phyloP scores from a whole-genome alignment of 2,329 filamentous ascomycete genomes.

The Bipolaris bicolor region DNA sequence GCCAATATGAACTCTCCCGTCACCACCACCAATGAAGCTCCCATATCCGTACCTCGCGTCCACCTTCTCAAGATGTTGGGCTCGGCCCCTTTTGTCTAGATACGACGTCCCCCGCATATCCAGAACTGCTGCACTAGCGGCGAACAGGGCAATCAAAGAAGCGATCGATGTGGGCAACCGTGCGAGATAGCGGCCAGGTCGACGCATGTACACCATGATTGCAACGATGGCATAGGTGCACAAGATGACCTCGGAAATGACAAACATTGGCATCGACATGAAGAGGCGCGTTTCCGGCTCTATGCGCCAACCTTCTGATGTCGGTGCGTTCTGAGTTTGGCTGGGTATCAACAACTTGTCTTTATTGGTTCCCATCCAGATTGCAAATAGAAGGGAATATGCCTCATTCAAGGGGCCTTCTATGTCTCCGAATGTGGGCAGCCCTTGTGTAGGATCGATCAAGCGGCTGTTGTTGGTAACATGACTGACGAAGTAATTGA shows the following conservation, averaged over 20 bases:
- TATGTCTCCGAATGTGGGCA: constrained; percentile 43
- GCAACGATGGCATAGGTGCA: constrained; percentile 53
- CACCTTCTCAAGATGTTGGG: constrained; percentile 22
- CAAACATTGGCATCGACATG: constrained; percentile 55
- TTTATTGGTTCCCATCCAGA: constrained; percentile 53
- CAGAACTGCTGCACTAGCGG: constrained; percentile 54
- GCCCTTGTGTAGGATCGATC: constrained; percentile 43
- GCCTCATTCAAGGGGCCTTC: constrained; percentile 28
- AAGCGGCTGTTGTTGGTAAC: constrained; percentile 37
- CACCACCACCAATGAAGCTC: constrained; percentile 56
- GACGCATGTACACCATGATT: constrained; percentile 51
- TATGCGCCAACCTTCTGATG: constrained; percentile 19
- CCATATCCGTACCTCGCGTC: constrained; percentile 56
- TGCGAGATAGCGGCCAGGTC: constrained; percentile 55
- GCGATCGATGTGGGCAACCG: constrained; percentile 61
- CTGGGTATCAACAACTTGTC: constrained; percentile 46
- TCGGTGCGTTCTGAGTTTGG: neutral
- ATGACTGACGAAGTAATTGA: constrained; percentile 55
- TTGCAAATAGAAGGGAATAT: constrained; percentile 52
- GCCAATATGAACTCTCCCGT: constrained; percentile 58
- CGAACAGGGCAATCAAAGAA: constrained; percentile 56
- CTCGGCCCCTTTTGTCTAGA: constrained; percentile 25
- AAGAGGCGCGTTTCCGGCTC: constrained; percentile 55
- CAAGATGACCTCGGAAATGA: constrained; percentile 55
- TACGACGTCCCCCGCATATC: constrained; percentile 41